These are phyloP conservation scores for Ramularia endophylla DNA, from an alignment of 2,329 filamentous ascomycete species.

Conservation along the genomic window DNA sequence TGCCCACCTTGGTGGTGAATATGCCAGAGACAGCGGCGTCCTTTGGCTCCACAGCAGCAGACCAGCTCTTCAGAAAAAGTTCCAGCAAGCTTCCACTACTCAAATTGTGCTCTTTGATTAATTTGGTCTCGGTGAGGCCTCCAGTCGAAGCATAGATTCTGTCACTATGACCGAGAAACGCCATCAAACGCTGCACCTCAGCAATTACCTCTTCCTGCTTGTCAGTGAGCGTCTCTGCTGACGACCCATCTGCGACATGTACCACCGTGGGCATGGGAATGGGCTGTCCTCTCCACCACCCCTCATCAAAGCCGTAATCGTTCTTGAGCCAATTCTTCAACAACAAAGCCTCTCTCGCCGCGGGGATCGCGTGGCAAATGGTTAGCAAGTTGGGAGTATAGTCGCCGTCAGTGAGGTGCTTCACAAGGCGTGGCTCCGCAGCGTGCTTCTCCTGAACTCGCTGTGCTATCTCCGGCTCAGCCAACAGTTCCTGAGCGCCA, in stretches of 20 bases:
- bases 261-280: slow-evolving; percentile 48
- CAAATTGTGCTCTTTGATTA: slow-evolving; percentile 15
- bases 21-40: slow-evolving; percentile 13
- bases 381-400: slow-evolving; percentile 55
- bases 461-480: slow-evolving; percentile 41
- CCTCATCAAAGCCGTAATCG: slow-evolving; percentile 50
- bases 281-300: slow-evolving; percentile 58
- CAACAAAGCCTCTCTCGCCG: slow-evolving; percentile 52
- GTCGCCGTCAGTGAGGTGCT: slow-evolving; percentile 47
- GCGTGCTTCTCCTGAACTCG: slow-evolving; percentile 38
- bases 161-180: slow-evolving; percentile 53
- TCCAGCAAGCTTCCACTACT: slow-evolving; percentile 14
- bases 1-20: slow-evolving; percentile 25
- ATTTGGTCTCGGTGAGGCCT: slow-evolving; percentile 34
- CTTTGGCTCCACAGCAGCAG: slow-evolving; percentile 11
- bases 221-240: slow-evolving; percentile 26
- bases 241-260: slow-evolving; percentile 29
- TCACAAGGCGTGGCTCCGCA: slow-evolving; percentile 52
- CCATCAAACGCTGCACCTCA: slow-evolving; percentile 57
- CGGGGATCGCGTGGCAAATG: slow-evolving; percentile 57
- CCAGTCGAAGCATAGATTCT: slow-evolving; percentile 55
- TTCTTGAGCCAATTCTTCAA: slow-evolving; percentile 39
- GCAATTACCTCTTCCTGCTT: slow-evolving; percentile 44
- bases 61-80: slow-evolving; percentile 23
- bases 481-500: slow-evolving; percentile 47